Conservation (phyloP, 208 protist species). For the Leishmania tarentolae region DNA sequence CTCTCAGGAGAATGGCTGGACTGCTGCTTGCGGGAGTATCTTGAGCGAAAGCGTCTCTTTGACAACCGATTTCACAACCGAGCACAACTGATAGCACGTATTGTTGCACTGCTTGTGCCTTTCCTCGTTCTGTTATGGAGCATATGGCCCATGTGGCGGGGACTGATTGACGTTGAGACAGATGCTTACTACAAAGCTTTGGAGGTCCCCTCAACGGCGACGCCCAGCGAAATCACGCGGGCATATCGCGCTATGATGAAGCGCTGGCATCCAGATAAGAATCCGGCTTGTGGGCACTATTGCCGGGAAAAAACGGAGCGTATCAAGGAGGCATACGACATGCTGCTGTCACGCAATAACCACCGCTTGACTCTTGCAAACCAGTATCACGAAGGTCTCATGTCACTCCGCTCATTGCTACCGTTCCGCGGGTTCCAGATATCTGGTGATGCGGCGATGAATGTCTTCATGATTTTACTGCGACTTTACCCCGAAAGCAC, state of each 20-base stretch:
- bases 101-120: constrained; percentile 27
- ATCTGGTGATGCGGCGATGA: constrained; percentile 59
- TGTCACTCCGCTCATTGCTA: constrained; percentile 67
- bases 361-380: constrained; percentile 61
- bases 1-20: constrained; percentile 48
- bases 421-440: constrained; percentile 84
- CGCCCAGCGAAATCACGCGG: constrained; percentile 58
- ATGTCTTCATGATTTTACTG: constrained; percentile 44
- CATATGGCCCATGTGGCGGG: constrained; percentile 79
- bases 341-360: constrained; percentile 67
- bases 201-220: constrained; percentile 43
- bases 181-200: constrained; percentile 63
- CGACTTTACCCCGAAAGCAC: constrained; percentile 9
- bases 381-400: constrained; percentile 61
- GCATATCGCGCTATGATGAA: constrained; percentile 82
- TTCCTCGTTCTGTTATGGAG: constrained; percentile 38
- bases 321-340: constrained; percentile 80
- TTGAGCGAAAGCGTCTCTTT: constrained; percentile 61
- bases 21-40: constrained; percentile 71
- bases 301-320: constrained; percentile 65
- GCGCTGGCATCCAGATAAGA: constrained; percentile 82
- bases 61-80: constrained; percentile 28
- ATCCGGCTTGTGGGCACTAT: constrained; percentile 67
- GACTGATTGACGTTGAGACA: constrained; percentile 75
- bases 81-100: constrained; percentile 23